Conservation (phyloP, 257 asterid genomes). For the Nicotiana benthamiana region DNA sequence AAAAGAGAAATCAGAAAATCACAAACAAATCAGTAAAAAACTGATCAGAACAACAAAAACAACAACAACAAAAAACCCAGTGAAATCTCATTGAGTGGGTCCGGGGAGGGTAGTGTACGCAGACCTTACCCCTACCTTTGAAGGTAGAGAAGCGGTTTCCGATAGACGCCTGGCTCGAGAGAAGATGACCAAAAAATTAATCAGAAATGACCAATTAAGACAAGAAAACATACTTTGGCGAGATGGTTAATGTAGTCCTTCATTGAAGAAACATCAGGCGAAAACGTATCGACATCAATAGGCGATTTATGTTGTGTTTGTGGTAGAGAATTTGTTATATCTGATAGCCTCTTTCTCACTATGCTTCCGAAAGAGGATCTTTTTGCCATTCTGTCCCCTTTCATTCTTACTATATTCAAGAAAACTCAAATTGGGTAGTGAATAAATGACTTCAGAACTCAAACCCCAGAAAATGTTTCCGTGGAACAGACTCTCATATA, state of each 20-base stretch:
- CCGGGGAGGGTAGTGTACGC: background rate
- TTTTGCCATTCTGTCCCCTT: constrained; percentile 59
- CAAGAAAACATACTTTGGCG: constrained; percentile 34
- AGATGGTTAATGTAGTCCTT: constrained; percentile 48
- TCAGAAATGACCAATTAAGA: background rate
- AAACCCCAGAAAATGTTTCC: background rate
- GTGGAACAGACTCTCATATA: background rate
- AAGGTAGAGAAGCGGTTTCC: background rate
- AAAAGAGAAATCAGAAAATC: background rate
- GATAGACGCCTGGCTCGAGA: background rate
- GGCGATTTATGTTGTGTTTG: constrained; percentile 64
- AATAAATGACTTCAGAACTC: background rate
- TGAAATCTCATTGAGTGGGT: background rate
- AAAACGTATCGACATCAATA: constrained; percentile 22
- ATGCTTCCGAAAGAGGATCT: constrained; percentile 66
- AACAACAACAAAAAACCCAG: background rate
- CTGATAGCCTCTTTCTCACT: constrained; percentile 65
- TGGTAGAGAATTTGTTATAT: constrained; percentile 63
- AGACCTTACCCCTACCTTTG: background rate
- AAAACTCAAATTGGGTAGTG: background rate
- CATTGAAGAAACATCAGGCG: constrained; percentile 28
- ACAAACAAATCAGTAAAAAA: background rate
- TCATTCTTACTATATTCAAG: constrained; percentile 25
- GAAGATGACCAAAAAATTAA: background rate
- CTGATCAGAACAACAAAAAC: background rate